Percentiles rank a stretch among this genome's conserved stretches.
phyloP scores from a whole-genome alignment of 2,329 filamentous ascomycete genomes.

The Ceratocystis harringtonii region DNA sequence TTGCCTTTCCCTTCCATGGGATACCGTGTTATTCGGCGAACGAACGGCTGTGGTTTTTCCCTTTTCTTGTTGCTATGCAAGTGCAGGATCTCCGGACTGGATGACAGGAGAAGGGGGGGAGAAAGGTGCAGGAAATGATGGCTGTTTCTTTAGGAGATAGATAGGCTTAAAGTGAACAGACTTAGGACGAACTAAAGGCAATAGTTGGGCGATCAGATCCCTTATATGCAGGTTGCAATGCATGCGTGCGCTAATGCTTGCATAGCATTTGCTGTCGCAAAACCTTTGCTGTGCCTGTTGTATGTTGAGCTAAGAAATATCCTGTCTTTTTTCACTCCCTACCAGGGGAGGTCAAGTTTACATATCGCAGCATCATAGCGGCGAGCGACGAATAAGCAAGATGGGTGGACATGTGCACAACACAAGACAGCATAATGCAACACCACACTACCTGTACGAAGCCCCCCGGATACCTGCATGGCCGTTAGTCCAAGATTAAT shows the following conservation, averaged over 20 bases:
- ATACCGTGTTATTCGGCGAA: not conserved
- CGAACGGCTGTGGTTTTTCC: not conserved
- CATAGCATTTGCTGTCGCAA: not conserved
- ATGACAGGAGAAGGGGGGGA: not conserved
- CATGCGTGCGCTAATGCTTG: not conserved
- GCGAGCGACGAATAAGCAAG: not conserved
- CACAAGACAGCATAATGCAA: not conserved
- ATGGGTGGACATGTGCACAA: not conserved
- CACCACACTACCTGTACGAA: not conserved
- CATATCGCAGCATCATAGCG: not conserved
- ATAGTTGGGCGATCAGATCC: constrained; percentile 1
- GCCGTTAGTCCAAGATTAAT: not conserved
- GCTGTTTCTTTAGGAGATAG: not conserved
- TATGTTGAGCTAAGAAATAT: not conserved
- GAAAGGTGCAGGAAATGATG: not conserved
- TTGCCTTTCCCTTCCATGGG: not conserved
- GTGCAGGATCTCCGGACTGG: not conserved
- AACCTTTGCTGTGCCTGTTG: not conserved
- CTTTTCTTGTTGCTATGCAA: too few species aligned
- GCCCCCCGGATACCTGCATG: not conserved
- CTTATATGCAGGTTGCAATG: not conserved
- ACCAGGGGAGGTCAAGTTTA: not conserved
- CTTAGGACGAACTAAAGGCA: constrained; percentile 3
- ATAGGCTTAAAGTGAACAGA: not conserved
- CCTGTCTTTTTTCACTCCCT: too few species aligned